Conservation (phyloP, 352 stramenopile genomes). For the Globisporangium acanthophoron region DNA sequence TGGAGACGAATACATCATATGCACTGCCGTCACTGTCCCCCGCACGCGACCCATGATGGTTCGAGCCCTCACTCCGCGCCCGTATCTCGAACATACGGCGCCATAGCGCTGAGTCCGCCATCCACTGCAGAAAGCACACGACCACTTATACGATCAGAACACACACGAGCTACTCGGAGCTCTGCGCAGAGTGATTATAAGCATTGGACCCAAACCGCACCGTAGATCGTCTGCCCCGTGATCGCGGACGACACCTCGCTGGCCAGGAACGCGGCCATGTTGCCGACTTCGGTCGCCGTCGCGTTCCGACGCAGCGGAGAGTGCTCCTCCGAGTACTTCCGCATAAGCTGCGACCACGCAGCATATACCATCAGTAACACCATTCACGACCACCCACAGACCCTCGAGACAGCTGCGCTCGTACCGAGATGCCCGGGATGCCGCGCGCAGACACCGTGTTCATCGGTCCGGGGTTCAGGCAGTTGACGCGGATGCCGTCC, state of each 20-base stretch:
- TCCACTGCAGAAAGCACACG: constrained; percentile 37
- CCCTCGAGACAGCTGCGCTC: neutral
- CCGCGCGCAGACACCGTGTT: constrained; percentile 89
- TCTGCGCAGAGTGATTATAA: too few relatives aligned
- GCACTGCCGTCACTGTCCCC: too few relatives aligned
- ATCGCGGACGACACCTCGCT: constrained; percentile 67
- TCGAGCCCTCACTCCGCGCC: too few relatives aligned
- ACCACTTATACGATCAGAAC: neutral
- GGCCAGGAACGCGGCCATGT: constrained; percentile 75
- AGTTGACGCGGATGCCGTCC: constrained; percentile 86
- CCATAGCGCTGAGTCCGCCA: constrained; percentile 59
- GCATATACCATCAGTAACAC: neutral
- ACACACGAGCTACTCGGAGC: too few relatives aligned
- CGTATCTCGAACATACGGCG: constrained; percentile 26
- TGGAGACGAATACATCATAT: too few relatives aligned
- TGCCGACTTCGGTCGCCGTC: constrained; percentile 69
- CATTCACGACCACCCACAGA: neutral
- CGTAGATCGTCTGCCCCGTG: constrained; percentile 89
- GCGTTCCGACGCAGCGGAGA: constrained; percentile 70
- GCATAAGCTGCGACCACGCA: constrained; percentile 58
- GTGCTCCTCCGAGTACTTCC: constrained; percentile 57
- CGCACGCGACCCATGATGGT: neutral
- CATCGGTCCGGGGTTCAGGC: constrained; percentile 86
- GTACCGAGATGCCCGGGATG: constrained; percentile 83
- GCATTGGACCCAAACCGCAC: constrained; percentile 20